phyloP scores from a whole-genome alignment of 805 yeast species.

The Metschnikowia lunata region DNA sequence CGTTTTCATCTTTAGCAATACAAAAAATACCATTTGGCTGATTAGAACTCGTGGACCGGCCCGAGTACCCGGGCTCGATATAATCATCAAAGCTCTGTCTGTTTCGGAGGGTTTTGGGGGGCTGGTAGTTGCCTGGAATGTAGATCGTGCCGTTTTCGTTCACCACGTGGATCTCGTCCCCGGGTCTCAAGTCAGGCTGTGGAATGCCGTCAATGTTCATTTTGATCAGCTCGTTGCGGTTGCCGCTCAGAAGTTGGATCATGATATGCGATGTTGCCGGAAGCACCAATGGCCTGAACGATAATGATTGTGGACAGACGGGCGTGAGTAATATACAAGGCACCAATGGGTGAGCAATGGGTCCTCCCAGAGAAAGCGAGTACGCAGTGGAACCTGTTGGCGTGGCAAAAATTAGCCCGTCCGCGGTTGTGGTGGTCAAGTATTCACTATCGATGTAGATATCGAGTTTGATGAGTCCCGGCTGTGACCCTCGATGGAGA shows the following conservation, averaged over 20 bases:
- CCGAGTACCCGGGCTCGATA: conserved; percentile 19
- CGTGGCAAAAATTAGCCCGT: conserved; percentile 79
- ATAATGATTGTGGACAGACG: conserved; percentile 83
- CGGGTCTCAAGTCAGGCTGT: conserved; percentile 60
- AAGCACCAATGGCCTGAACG: conserved; percentile 83
- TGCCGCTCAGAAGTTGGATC: conserved; percentile 52
- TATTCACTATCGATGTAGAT: conserved; percentile 81
- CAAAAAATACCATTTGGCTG: conserved; percentile 71
- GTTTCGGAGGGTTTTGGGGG: conserved; percentile 22
- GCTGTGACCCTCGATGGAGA: conserved; percentile 82
- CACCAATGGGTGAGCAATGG: conserved; percentile 86
- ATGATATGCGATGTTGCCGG: conserved; percentile 75
- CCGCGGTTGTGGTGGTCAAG: conserved; percentile 86
- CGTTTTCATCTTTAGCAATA: conserved; percentile 74
- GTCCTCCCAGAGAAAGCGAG: conserved; percentile 84
- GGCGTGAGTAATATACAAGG: conserved; percentile 82
- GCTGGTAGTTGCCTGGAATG: conserved; percentile 47
- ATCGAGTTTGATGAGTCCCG: conserved; percentile 79
- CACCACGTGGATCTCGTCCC: conserved; percentile 74
- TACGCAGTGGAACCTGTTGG: conserved; percentile 97
- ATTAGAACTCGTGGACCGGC: conserved; percentile 3
- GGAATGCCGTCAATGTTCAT: conserved; percentile 83
- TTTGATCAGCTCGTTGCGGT: conserved; percentile 40
- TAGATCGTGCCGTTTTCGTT: conserved; percentile 61
- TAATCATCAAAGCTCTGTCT: conserved; percentile 18